Evolutionary conservation across 371 early-diverging fungal genomes (phyloP), one percentile per base, ranked within the genome.

Genomic region (Dichotomocladium elegans): DNA sequence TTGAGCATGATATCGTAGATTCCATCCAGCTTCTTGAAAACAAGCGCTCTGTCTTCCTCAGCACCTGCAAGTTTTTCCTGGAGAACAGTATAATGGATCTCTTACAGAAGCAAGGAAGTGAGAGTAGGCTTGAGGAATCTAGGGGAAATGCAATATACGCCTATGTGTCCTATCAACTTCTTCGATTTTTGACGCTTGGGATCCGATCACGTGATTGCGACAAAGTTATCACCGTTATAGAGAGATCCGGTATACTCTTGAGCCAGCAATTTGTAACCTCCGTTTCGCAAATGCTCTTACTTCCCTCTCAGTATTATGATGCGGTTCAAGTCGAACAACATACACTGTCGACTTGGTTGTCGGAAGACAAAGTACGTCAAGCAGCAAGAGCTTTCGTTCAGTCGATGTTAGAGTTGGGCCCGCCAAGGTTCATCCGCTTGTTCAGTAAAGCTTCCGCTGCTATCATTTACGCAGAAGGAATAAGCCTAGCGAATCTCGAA

Each of bases 401-500:
- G 2, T 47, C 31, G 7, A 58, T 66, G 60, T 26, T 45, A 4
- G 53, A 46, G 14, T 43, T 40, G 4, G 42, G 51, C 0, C 41
- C 60, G 6, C 10, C 29, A 2, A 25, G 29, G 8, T 60, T 62
- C 22, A 43, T 61, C 19, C 42, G 57, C 0, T 0, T 19, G 3
- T 41, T 72, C 0, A 41, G 51, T 3, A 28, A 41, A 19, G 46
- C 68, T 2, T 44, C 57, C 10, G 42, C 48, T 14, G 14, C 46
- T 4, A 26, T 57, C 0, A 10, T 60, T 2, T 29, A 57, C 9
- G 21, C 46, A 15, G 41, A 47, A 14, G 56, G 64, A 4, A 28
- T 71, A 10, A 73, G 72, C 53, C 50, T 80, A 15, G 56, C 67
- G 9, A 53, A 61, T 25, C 30, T 68, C 51, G 51, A 49, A 9